Evolutionary conservation across 257 asterid species (phyloP).

Genomic region (Salvia splendens): DNA sequence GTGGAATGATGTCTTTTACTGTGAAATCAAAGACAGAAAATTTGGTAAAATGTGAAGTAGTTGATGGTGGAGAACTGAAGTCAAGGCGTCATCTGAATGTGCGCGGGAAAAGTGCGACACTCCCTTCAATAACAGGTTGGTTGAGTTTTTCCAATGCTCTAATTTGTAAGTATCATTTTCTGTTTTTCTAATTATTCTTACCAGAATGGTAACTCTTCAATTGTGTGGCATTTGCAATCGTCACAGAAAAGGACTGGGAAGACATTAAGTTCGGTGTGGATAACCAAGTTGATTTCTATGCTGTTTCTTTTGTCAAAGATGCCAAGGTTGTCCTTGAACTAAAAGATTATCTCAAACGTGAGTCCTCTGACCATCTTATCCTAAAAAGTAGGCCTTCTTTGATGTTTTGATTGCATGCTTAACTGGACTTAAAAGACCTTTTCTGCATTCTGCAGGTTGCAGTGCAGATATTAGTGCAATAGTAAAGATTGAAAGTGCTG

Average conservation of each 20-base stretch:
- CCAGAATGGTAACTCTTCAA: not conserved
- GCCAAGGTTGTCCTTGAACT: slow-evolving; percentile 88
- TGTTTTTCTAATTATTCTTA: slow-evolving; percentile 22
- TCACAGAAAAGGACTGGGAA: slow-evolving; percentile 92
- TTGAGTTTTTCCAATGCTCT: slow-evolving; percentile 15
- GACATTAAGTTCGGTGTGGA: slow-evolving; percentile 98
- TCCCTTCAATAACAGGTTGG: slow-evolving; percentile 96
- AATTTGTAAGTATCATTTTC: slow-evolving; percentile 6
- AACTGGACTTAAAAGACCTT: slow-evolving; percentile 27
- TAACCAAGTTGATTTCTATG: slow-evolving; percentile 92
- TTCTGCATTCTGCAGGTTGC: slow-evolving; percentile 66
- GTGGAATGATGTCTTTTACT: slow-evolving; percentile 97
- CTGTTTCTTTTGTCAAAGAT: slow-evolving; percentile 98
- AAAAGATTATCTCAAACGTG: slow-evolving; percentile 83
- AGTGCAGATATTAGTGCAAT: slow-evolving; percentile 87
- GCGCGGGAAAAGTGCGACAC: slow-evolving; percentile 96
- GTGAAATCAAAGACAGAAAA: slow-evolving; percentile 78
- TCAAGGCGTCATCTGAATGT: slow-evolving; percentile 95
- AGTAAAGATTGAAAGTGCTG: slow-evolving; percentile 97
- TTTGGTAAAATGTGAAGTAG: slow-evolving; percentile 72
- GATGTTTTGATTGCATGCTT: slow-evolving; percentile 16
- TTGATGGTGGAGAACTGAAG: slow-evolving; percentile 96
- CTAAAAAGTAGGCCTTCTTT: slow-evolving; percentile 5
- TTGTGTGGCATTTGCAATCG: slow-evolving; percentile 25
- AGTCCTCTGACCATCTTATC: slow-evolving; percentile 28